Conservation (phyloP, 768 basidiomycete species). For the Phlebiopsis flavidoalba region DNA sequence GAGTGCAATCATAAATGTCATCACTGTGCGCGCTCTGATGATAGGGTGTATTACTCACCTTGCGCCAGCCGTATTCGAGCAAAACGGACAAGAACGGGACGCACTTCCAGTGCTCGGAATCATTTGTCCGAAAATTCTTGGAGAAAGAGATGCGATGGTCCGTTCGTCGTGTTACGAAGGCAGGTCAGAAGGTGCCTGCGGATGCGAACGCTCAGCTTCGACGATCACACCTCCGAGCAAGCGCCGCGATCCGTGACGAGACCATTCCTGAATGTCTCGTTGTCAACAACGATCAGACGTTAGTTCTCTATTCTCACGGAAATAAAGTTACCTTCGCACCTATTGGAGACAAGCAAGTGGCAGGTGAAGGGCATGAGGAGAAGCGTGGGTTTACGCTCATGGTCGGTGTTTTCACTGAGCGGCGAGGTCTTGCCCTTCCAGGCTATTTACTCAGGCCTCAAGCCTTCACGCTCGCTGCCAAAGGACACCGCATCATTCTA, state of each 20-base stretch:
- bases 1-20: no score
- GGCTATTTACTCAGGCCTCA: constrained; percentile 29
- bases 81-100: no score
- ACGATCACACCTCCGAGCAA: constrained; percentile 18
- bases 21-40: no score
- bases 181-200: constrained; percentile 31
- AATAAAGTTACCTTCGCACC: constrained; percentile 25
- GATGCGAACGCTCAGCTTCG: constrained; percentile 21
- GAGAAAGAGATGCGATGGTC: constrained; percentile 22
- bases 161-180: constrained; percentile 23
- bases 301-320: constrained; percentile 23
- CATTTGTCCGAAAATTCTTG: constrained; percentile 22
- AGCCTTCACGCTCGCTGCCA: not conserved
- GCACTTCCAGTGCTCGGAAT: constrained; percentile 25
- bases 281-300: constrained; percentile 35
- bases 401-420: constrained; percentile 24
- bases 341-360: constrained; percentile 31
- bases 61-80: no score
- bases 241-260: constrained; percentile 22
- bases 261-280: constrained; percentile 22
- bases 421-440: constrained; percentile 34
- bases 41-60: no score
- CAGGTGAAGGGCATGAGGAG: constrained; percentile 30
- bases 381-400: constrained; percentile 38
- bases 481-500: no score